Percentiles rank a stretch among this genome's conserved stretches.
Evolutionary conservation across 1,139 yeast genomes (phyloP).

Genomic region (Tardiomyces blankii): DNA sequence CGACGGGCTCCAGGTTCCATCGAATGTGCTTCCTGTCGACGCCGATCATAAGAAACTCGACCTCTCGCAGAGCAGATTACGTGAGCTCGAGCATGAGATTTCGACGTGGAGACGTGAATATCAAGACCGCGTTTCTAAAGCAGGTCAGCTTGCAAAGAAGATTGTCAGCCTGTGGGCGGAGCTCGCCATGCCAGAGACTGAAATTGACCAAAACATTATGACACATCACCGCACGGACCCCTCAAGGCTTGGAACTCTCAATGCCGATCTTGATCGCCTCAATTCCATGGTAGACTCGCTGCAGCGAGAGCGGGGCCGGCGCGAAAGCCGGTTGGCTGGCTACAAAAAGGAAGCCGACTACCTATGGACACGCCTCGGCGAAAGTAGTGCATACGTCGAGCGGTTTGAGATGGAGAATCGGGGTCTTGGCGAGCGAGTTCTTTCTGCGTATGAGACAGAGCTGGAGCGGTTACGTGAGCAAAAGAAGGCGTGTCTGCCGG

Average conservation of each 20-base stretch:
- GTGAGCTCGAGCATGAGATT: slow-evolving; percentile 18
- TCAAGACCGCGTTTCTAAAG: slow-evolving; percentile 14
- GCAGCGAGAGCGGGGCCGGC: slow-evolving; percentile 9
- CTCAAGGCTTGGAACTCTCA: slow-evolving; percentile 18
- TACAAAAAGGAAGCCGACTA: slow-evolving; percentile 9
- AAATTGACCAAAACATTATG: slow-evolving; percentile 18
- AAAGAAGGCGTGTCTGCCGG: slow-evolving; percentile 54
- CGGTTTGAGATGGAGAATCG: slow-evolving; percentile 20
- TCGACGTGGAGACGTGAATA: slow-evolving; percentile 17
- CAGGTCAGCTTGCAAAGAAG: slow-evolving; percentile 13
- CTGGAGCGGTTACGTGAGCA: slow-evolving; percentile 45
- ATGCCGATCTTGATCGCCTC: slow-evolving; percentile 16
- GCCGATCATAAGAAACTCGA: slow-evolving; percentile 4
- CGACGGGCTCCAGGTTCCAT: slow-evolving; percentile 6
- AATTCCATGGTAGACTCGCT: slow-evolving; percentile 7
- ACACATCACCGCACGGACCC: slow-evolving; percentile 16
- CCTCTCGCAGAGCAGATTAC: slow-evolving; percentile 14
- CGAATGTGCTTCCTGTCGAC: slow-evolving; percentile 3
- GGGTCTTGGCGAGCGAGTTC: slow-evolving; percentile 23
- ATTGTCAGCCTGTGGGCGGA: slow-evolving; percentile 25
- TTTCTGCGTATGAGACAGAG: slow-evolving; percentile 38
- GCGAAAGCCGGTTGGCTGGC: slow-evolving; percentile 9
- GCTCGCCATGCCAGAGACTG: slow-evolving; percentile 24
- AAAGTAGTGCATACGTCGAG: slow-evolving; percentile 11
- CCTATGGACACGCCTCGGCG: slow-evolving; percentile 22